Percentiles rank a stretch among this genome's conserved stretches.
Evolutionary conservation across 352 stramenopile genomes (phyloP).

Genomic region (Blastocystis sp.): DNA sequence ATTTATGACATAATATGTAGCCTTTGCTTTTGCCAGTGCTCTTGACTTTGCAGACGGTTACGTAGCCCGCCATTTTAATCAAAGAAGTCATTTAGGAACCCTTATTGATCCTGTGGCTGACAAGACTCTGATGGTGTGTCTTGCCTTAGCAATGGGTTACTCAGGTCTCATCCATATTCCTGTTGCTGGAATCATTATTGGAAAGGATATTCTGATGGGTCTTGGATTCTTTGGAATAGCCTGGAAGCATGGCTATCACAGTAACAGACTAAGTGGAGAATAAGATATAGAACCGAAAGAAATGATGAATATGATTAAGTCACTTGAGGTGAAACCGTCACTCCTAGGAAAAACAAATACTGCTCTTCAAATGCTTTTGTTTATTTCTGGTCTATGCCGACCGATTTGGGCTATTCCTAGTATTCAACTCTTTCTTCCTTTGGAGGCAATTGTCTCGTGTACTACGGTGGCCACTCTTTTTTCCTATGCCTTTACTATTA

Average conservation of each 20-base stretch:
- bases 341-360: conserved; percentile 60
- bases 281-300: background rate
- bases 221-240: conserved; percentile 40
- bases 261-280: background rate
- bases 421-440: conserved; percentile 49
- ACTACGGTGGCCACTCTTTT: conserved; percentile 33
- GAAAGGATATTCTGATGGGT: conserved; percentile 62
- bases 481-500: conserved; percentile 42
- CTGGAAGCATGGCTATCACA: conserved; percentile 54
- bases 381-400: conserved; percentile 38
- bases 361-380: conserved; percentile 31
- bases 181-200: conserved; percentile 43
- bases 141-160: conserved; percentile 42
- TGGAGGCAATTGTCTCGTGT: conserved; percentile 46
- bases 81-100: conserved; percentile 21
- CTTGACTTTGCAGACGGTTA: conserved; percentile 59
- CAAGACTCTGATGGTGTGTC: conserved; percentile 58
- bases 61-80: conserved; percentile 51
- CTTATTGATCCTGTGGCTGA: conserved; percentile 49
- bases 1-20: background rate
- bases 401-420: conserved; percentile 41
- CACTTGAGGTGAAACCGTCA: conserved; percentile 58
- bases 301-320: conserved; percentile 53
- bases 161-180: conserved; percentile 15
- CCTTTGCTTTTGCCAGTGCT: conserved; percentile 50